Evolutionary conservation across 345 rosid species (phyloP).

Genomic region (Linum trigynum): DNA sequence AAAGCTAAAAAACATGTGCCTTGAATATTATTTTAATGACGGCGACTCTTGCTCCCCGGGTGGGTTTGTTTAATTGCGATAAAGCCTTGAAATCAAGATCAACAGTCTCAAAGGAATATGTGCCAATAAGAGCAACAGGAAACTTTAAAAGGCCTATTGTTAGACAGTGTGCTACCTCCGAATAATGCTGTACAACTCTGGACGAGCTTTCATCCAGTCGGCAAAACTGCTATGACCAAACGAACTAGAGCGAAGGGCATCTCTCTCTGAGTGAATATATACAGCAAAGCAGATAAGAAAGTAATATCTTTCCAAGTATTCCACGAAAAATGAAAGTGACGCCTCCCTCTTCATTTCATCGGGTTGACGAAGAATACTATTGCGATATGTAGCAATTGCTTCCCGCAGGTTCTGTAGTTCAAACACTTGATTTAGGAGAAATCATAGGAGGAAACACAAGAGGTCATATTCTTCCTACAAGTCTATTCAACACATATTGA

Average conservation of each 20-base stretch:
- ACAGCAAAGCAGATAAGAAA: slow-evolving; percentile 97
- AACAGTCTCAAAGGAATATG: too few relatives aligned
- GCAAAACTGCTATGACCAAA: slow-evolving; percentile 67
- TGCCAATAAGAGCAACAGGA: too few relatives aligned
- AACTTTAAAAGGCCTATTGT: too few relatives aligned
- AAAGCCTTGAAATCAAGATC: too few relatives aligned
- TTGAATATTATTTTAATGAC: too few relatives aligned
- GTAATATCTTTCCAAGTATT: slow-evolving; percentile 97
- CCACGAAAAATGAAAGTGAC: slow-evolving; percentile 83
- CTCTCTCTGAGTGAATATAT: slow-evolving; percentile 88
- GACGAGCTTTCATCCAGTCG: slow-evolving; percentile 99
- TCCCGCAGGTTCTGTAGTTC: slow-evolving; percentile 84
- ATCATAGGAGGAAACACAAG: slow-evolving; percentile 7
- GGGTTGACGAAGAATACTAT: slow-evolving; percentile 78
- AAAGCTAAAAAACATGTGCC: too few relatives aligned
- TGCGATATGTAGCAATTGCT: slow-evolving; percentile 87
- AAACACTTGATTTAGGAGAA: slow-evolving; percentile 10
- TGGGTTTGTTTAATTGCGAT: too few relatives aligned
- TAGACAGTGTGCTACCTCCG: slow-evolving; percentile 47
- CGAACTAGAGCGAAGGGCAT: slow-evolving; percentile 66
- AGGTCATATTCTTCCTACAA: slow-evolving; percentile 6
- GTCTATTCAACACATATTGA: slow-evolving; percentile 12
- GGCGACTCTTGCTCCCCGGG: too few relatives aligned
- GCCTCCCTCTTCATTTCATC: slow-evolving; percentile 99
- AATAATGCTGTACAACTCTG: slow-evolving; percentile 88